Base-by-base conservation (phyloP, 257 asterid genomes). In the Fraxinus pennsylvanica region DNA sequence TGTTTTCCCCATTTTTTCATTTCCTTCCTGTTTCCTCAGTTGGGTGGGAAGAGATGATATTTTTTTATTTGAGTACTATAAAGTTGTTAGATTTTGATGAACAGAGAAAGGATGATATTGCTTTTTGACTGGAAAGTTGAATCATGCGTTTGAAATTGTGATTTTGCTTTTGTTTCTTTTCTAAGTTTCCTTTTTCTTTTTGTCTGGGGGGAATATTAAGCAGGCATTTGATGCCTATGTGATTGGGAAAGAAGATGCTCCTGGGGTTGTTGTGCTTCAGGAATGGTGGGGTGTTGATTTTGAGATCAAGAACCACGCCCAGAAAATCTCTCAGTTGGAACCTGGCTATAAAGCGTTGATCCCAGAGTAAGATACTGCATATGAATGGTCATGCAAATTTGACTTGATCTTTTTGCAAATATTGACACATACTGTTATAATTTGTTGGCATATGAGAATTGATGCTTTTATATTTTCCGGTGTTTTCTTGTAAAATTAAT, bases 241-340 rank as follows among this genome's bases (percentile, higher is more conserved):
- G 80, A 82, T 90, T 71, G 98, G 98, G 66, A 93, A 90, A 88
- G 98, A 93, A 3, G 88, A 93, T 83, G 97, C 99, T 79, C 97
- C 99, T 27, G 99, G 98, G 72, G 90, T 96, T 30, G 96, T 96
- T 74, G 97, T 96, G 87, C 88, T 96, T 75, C 99, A 96, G 73
- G 99, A 96, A 81, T 96, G 98, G 99, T 96, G 98, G 97, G 99
- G 98, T 73, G 95, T 96, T 66, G 99, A 96, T 84, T 96, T 85
- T 81, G 98, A 96, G 92, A 87, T 96, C 68, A 96, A 93, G 87
- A 96, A 96, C 89, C 98, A 96, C 30, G 99, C 99, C 17, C 82
- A 87, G 85, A 96, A 89, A 77, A 96, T 96, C 74, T 85, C 97
- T 66, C 94, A 91, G 83, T 91, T 96, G 71, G 94, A 86, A 79